These are phyloP conservation scores for Macadamia tetraphylla DNA, from an alignment of 164 flowering plant genomes.

Conservation along the genomic window DNA sequence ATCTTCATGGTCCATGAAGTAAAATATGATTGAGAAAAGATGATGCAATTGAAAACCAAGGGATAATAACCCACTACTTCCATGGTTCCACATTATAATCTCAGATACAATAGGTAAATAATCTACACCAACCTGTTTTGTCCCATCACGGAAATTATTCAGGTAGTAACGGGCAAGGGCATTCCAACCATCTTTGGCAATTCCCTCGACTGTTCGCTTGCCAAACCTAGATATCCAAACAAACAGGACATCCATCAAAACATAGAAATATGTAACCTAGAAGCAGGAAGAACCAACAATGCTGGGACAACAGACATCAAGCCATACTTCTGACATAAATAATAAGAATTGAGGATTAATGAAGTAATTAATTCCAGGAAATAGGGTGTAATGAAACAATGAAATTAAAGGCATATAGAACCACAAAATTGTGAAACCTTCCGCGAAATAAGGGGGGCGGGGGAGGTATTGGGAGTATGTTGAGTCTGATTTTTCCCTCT, in stretches of 20 bases:
- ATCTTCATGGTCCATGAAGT: not conserved
- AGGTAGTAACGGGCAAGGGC: conserved; percentile 86
- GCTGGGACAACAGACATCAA: too few relatives aligned
- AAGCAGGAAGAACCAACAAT: too few relatives aligned
- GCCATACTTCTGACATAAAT: too few relatives aligned
- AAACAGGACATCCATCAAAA: not conserved
- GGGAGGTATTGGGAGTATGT: too few relatives aligned
- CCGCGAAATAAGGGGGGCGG: too few relatives aligned
- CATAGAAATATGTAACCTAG: not conserved
- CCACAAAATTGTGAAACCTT: too few relatives aligned
- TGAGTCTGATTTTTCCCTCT: too few relatives aligned
- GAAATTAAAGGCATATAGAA: too few relatives aligned
- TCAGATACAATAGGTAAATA: not conserved
- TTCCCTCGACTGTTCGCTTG: conserved; percentile 70
- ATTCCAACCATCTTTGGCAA: conserved; percentile 70
- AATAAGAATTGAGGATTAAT: too few relatives aligned
- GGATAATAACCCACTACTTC: not conserved
- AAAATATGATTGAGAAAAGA: not conserved
- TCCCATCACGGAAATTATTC: conserved; percentile 88
- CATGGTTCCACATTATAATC: not conserved
- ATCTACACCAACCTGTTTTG: conserved; percentile 61
- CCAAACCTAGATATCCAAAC: conserved; percentile 54
- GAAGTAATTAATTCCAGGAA: too few relatives aligned
- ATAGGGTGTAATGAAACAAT: too few relatives aligned
- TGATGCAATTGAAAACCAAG: not conserved